Conservation (phyloP, 306 rosid species). For the Medicago lupulina region DNA sequence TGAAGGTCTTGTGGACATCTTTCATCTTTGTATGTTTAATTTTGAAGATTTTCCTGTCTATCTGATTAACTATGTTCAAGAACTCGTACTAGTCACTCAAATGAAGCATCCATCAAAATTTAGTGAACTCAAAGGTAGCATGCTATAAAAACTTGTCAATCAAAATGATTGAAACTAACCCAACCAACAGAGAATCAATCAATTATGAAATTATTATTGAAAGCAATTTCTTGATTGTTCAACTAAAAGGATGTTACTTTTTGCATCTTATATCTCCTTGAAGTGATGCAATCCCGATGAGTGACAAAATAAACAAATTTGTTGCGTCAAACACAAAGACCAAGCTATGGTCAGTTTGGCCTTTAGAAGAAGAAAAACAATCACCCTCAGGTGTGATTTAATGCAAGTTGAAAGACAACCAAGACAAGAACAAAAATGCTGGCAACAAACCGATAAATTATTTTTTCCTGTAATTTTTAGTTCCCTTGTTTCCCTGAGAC, state of each 20-base stretch:
- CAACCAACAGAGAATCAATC: background rate
- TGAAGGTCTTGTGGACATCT: no score
- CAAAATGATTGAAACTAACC: slow-evolving; percentile 5
- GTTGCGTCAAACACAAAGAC: background rate
- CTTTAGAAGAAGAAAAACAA: background rate
- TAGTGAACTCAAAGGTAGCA: background rate
- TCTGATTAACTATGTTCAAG: background rate
- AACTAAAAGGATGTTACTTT: background rate
- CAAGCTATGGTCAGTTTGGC: background rate
- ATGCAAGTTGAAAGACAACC: background rate
- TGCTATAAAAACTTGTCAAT: background rate
- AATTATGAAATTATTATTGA: background rate
- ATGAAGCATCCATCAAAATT: background rate
- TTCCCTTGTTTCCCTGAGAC: background rate
- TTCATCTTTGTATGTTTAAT: no score
- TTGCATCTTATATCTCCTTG: background rate
- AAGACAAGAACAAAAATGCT: background rate
- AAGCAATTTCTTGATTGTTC: background rate
- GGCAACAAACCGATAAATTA: background rate
- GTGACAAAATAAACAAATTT: background rate
- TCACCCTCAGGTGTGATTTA: background rate
- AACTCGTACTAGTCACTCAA: no score
- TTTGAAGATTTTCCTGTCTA: background rate
- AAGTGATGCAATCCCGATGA: background rate
- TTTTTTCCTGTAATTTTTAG: background rate